Evolutionary conservation across 306 rosid genomes (phyloP).

Genomic region (Pyrus betulifolia): DNA sequence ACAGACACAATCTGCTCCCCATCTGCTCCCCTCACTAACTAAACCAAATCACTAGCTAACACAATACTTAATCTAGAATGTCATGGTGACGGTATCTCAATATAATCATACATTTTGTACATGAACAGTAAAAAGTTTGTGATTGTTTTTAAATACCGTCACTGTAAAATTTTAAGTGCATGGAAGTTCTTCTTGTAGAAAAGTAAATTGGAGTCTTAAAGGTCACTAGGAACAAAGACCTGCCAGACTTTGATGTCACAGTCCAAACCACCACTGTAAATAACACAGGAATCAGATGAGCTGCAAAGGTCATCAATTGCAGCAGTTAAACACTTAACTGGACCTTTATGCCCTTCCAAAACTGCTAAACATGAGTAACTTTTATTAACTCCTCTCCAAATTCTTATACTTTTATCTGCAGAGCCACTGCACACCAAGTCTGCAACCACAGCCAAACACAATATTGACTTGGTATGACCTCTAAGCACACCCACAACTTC

Average conservation of each 20-base stretch:
- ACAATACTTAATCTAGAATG: neutral
- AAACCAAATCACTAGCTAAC: neutral
- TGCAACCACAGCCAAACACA: conserved; percentile 58
- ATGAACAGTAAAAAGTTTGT: no score
- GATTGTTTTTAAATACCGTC: neutral
- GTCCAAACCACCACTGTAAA: conserved; percentile 83
- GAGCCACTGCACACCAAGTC: conserved; percentile 82
- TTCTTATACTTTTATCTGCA: conserved; percentile 62
- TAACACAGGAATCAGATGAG: conserved; percentile 20
- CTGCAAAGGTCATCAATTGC: conserved; percentile 26
- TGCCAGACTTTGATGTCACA: conserved; percentile 70
- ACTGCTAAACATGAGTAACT: conserved; percentile 57
- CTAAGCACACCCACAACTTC: conserved; percentile 55
- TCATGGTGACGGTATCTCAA: neutral
- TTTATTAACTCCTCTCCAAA: conserved; percentile 59
- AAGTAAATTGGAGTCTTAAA: neutral
- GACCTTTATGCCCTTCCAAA: conserved; percentile 71
- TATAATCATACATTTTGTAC: no score
- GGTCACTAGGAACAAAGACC: conserved; percentile 35
- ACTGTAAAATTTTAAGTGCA: neutral
- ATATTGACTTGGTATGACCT: conserved; percentile 63
- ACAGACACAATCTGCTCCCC: conserved; percentile 5
- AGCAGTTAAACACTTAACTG: conserved; percentile 66
- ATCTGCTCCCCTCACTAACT: neutral
- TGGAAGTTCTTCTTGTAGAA: neutral